Evolutionary conservation across 108 stramenopile genomes (phyloP), one percentile per base, ranked within the genome.

Genomic region (Nitzschia palea): DNA sequence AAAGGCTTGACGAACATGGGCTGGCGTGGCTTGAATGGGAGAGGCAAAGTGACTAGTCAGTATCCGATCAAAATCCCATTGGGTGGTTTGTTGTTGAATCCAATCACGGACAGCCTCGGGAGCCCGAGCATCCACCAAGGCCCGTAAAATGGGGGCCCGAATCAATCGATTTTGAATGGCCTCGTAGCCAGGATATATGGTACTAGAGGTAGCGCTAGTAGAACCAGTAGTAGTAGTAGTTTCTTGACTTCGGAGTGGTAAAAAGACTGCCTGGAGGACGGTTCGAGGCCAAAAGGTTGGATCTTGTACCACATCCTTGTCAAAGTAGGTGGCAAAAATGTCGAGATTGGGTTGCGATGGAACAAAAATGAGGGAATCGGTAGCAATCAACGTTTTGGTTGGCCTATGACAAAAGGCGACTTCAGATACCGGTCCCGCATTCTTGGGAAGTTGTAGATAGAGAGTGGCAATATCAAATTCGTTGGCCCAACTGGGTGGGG

Each of bases 21-120:
- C 23, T 4, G 82, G 78, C 8, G 62, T 54, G 2, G 85, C 85
- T 27, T 33, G 43, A 18, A 83, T 79, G 8, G 85, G 85, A 30
- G 80, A 81, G 4, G 81, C 85, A 78, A 86, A 86, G 73, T 86
- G 85, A 31, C 79, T 58, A 23, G 82, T 80, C 9, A 86, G 35
- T 32, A 86, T 80, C 15, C 85, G 77, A 69, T 86, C 85, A 67
- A 83, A 86, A 22, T 80, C 64, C 63, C 71, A 67, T 15, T 45
- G 37, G 2, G 48, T 45, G 14, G 74, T 54, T 37, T 80, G 62
- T 58, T 62, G 44, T 3, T 64, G 10, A 32, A 83, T 70, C 81
- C 81, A 86, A 17, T 65, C 66, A 30, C 59, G 36, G 4, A 80
- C 81, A 25, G 55, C 69, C 20, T 64, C 33, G 17, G 85, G 85